Evolutionary conservation across 1,139 yeast species (phyloP).

Genomic region (Ogataea hybrid): DNA sequence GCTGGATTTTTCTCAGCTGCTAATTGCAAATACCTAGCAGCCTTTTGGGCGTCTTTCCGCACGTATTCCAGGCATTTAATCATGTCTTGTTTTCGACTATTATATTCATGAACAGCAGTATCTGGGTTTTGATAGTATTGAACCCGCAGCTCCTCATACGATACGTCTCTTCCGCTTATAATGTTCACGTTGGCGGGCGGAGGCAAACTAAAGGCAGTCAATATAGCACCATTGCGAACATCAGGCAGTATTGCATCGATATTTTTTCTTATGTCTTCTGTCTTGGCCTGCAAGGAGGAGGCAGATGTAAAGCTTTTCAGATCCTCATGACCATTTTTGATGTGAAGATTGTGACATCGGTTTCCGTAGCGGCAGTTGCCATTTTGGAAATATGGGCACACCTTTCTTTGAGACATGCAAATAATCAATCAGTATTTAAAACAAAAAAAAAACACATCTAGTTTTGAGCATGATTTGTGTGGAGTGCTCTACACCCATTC

Average conservation of each 20-base stretch:
- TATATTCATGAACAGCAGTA: slow-evolving; percentile 41
- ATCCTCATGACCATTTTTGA: slow-evolving; percentile 10
- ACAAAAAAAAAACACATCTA: background rate
- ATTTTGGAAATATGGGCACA: slow-evolving; percentile 40
- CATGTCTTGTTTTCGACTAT: slow-evolving; percentile 47
- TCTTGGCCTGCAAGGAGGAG: slow-evolving; percentile 12
- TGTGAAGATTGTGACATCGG: slow-evolving; percentile 36
- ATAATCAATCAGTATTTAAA: background rate
- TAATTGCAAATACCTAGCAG: slow-evolving; percentile 56
- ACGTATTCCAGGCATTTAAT: slow-evolving; percentile 41
- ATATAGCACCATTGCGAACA: slow-evolving; percentile 21
- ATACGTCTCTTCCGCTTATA: slow-evolving; percentile 52
- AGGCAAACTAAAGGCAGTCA: slow-evolving; percentile 38
- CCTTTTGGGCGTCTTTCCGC: slow-evolving; percentile 42
- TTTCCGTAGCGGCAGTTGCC: slow-evolving; percentile 37
- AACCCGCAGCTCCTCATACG: slow-evolving; percentile 55
- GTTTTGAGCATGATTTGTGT: slow-evolving; percentile 70
- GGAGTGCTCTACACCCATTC: slow-evolving; percentile 71
- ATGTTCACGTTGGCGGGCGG: slow-evolving; percentile 41
- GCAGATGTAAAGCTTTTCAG: slow-evolving; percentile 18
- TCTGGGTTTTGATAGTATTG: slow-evolving; percentile 45
- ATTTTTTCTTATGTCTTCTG: slow-evolving; percentile 32
- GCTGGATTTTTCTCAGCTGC: slow-evolving; percentile 38
- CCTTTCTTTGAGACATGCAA: slow-evolving; percentile 13
- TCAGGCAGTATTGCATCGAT: slow-evolving; percentile 21